phyloP scores from a whole-genome alignment of 2,329 filamentous ascomycete species.

The Balansia obtecta region DNA sequence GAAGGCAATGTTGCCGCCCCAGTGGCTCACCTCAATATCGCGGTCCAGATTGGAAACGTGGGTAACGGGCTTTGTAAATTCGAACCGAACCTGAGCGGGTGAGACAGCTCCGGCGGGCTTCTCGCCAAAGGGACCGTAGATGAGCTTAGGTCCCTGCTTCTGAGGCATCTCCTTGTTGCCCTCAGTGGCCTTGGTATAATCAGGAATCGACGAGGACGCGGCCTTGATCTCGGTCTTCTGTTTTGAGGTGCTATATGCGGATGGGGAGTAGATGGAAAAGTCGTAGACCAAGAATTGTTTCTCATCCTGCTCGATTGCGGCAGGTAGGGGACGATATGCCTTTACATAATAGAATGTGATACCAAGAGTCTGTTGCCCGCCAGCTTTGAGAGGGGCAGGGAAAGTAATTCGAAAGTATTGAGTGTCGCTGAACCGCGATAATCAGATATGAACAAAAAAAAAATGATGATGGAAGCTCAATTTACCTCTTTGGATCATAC shows the following conservation, averaged over 20 bases:
- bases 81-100: conserved; percentile 72
- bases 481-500: conserved; percentile 45
- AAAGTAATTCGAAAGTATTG: conserved; percentile 82
- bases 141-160: conserved; percentile 75
- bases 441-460: background rate
- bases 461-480: conserved; percentile 8
- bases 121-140: conserved; percentile 80
- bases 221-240: conserved; percentile 98
- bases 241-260: conserved; percentile 74
- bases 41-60: conserved; percentile 72
- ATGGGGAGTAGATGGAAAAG: conserved; percentile 76
- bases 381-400: conserved; percentile 60
- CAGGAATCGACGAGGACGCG: conserved; percentile 62
- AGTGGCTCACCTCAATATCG: conserved; percentile 91
- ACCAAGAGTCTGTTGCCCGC: conserved; percentile 70
- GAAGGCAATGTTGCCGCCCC: conserved; percentile 91
- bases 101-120: conserved; percentile 64
- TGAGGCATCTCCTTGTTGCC: conserved; percentile 56
- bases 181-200: conserved; percentile 63
- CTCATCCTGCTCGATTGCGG: conserved; percentile 69
- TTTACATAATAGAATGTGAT: conserved; percentile 77
- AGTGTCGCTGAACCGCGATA: conserved; percentile 37
- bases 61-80: conserved; percentile 85
- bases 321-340: conserved; percentile 69
- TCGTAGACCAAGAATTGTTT: conserved; percentile 77